Evolutionary conservation across 2,329 filamentous ascomycete genomes (phyloP).

Genomic region (Penicillium digitatum): DNA sequence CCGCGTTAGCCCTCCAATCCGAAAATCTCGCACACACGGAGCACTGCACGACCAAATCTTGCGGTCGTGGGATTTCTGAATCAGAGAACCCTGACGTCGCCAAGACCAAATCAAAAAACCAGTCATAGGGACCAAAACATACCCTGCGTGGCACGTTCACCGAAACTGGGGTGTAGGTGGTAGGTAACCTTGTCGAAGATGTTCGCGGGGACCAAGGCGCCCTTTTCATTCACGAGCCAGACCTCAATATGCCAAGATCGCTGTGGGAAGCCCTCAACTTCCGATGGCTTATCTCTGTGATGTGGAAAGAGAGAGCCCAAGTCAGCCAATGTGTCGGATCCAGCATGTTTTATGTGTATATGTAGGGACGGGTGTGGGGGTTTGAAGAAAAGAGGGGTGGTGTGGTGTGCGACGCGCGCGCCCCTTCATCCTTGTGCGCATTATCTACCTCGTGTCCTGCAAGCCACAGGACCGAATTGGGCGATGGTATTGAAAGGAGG

Average conservation of each 20-base stretch:
- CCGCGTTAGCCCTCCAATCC: background rate
- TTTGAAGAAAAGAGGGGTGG: background rate
- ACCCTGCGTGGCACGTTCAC: constrained; percentile 76
- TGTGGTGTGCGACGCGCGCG: background rate
- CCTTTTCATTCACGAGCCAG: constrained; percentile 77
- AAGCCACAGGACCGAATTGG: background rate
- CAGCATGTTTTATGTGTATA: background rate
- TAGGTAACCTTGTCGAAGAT: constrained; percentile 92
- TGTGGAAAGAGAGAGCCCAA: background rate
- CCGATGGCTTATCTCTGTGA: constrained; percentile 70
- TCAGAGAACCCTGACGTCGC: background rate
- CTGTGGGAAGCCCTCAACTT: constrained; percentile 85
- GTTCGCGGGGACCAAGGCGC: constrained; percentile 74
- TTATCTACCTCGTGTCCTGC: background rate
- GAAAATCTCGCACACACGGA: background rate
- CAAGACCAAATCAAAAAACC: background rate
- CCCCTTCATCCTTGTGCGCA: background rate
- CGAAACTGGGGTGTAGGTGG: constrained; percentile 90
- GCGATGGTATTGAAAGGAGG: background rate
- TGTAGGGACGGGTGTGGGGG: background rate
- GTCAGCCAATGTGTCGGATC: constrained; percentile 6
- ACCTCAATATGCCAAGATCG: constrained; percentile 87
- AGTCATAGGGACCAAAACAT: constrained; percentile 40
- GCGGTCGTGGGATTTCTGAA: background rate
- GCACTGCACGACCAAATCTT: background rate